Evolutionary conservation across 2,329 filamentous ascomycete species (phyloP), one percentile per base, ranked within the genome.

Genomic region (Pleurostoma richardsiae): DNA sequence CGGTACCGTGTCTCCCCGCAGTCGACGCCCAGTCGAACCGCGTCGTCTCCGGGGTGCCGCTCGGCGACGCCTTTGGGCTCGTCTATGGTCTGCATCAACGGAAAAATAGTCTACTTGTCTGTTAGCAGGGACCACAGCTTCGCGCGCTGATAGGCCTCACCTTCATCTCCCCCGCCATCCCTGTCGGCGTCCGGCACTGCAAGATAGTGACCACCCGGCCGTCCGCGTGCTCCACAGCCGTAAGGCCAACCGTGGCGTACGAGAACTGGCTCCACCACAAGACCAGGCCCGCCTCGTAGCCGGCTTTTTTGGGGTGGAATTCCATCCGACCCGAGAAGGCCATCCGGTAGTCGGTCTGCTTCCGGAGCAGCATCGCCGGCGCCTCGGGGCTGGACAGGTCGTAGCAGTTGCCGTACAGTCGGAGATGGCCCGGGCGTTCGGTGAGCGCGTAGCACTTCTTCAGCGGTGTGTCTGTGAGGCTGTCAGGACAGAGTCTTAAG

Each of bases 241-340:
- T 56, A 2, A 68, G 40, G 27, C 62, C 61, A 10, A 63, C 53
- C 0, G 62, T 56, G 5, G 62, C 60, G 39, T 65, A 64, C 0
- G 67, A 68, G 45, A 62, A 67, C 6, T 76, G 71, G 41, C 71
- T 79, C 73, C 75, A 79, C 70, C 74, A 82, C 0, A 80, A 56
- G 0, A 74, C 72, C 0, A 72, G 62, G 0, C 79, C 78, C 1
- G 78, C 77, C 60, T 82, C 78, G 3, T 71, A 70, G 2, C 68
- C 62, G 4, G 56, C 40, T 4, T 64, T 63, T 0, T 57, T 61
- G 0, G 76, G 75, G 0, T 60, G 53, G 49, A 81, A 82, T 0
- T 67, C 62, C 10, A 82, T 55, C 3, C 59, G 65, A 0, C 67
- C 69, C 28, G 65, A 58, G 56, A 74, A 80, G 0, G 51, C 61